These are phyloP conservation scores for Schizophyllum commune DNA, from an alignment of 1,284 basidiomycete species.

Conservation along the genomic window DNA sequence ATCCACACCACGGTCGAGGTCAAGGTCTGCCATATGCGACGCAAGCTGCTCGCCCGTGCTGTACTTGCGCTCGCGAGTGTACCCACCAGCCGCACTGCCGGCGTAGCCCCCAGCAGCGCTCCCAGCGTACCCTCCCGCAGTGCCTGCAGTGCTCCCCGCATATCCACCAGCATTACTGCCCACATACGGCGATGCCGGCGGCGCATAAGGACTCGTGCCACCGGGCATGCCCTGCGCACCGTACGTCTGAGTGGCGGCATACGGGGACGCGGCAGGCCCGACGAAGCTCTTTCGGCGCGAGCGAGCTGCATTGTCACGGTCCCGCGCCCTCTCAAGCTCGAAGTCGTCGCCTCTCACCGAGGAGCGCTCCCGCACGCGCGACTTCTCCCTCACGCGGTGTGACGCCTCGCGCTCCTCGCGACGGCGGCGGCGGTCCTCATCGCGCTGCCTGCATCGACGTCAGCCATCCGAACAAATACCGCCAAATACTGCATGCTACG, in stretches of 20 bases:
- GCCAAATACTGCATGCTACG: slow-evolving; percentile 10
- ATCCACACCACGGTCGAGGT: background rate
- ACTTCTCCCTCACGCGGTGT: slow-evolving; percentile 36
- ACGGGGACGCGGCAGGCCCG: slow-evolving; percentile 16
- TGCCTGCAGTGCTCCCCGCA: slow-evolving; percentile 10
- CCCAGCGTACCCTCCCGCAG: slow-evolving; percentile 16
- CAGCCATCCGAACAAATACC: slow-evolving; percentile 1
- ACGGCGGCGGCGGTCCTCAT: slow-evolving; percentile 48
- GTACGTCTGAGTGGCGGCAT: slow-evolving; percentile 10
- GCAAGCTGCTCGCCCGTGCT: background rate
- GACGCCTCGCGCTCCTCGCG: slow-evolving; percentile 51
- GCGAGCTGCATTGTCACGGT: slow-evolving; percentile 38
- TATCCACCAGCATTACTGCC: slow-evolving; percentile 5
- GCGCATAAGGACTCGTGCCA: slow-evolving; percentile 6
- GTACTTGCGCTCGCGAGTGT: slow-evolving; percentile 8
- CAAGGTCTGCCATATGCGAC: background rate
- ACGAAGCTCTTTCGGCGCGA: slow-evolving; percentile 39
- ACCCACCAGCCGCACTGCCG: background rate
- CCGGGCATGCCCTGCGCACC: slow-evolving; percentile 11
- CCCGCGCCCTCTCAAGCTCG: slow-evolving; percentile 44
- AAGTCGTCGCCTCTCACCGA: slow-evolving; percentile 34
- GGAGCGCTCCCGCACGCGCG: slow-evolving; percentile 22
- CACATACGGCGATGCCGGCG: background rate
- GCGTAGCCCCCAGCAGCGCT: slow-evolving; percentile 13
- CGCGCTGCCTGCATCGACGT: slow-evolving; percentile 38